A percentile compares a stretch with the other conserved stretches of the same genome.
Evolutionary conservation across 306 rosid genomes (phyloP).

Genomic region (Gastrolobium villosum): DNA sequence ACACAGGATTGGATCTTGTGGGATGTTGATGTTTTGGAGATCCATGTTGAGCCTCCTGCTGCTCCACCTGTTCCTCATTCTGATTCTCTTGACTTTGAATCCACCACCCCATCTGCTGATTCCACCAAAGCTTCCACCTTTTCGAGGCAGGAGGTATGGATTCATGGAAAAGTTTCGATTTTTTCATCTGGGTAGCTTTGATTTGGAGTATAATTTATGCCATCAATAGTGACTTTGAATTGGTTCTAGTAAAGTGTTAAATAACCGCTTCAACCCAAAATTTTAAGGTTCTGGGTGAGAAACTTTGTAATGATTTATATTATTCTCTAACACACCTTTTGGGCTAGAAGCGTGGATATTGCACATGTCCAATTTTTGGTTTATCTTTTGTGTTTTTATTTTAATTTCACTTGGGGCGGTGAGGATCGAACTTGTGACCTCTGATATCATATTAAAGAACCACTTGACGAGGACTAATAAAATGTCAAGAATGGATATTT

Average conservation of each 20-base stretch:
- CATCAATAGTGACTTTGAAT: background rate
- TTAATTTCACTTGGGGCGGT: no score
- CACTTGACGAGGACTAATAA: no score
- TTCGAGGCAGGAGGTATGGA: constrained; percentile 72
- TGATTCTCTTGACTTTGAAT: constrained; percentile 71
- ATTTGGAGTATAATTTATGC: background rate
- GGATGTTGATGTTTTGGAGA: constrained; percentile 80
- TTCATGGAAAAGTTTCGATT: background rate
- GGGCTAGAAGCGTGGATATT: no score
- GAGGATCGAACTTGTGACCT: no score
- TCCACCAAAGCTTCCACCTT: constrained; percentile 51
- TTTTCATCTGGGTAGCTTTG: background rate
- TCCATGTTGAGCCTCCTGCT: constrained; percentile 58
- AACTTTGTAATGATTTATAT: no score
- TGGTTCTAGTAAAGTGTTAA: background rate
- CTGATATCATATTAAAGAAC: no score
- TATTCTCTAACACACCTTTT: no score
- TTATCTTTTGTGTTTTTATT: no score
- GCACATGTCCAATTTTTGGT: no score
- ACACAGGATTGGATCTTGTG: constrained; percentile 91
- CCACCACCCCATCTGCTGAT: constrained; percentile 62
- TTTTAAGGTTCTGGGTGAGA: no score
- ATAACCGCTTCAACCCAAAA: no score
- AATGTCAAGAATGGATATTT: background rate
- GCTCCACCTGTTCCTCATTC: constrained; percentile 62